Evolutionary conservation across 352 stramenopile species (phyloP).

Genomic region (Phytophthora europaea): DNA sequence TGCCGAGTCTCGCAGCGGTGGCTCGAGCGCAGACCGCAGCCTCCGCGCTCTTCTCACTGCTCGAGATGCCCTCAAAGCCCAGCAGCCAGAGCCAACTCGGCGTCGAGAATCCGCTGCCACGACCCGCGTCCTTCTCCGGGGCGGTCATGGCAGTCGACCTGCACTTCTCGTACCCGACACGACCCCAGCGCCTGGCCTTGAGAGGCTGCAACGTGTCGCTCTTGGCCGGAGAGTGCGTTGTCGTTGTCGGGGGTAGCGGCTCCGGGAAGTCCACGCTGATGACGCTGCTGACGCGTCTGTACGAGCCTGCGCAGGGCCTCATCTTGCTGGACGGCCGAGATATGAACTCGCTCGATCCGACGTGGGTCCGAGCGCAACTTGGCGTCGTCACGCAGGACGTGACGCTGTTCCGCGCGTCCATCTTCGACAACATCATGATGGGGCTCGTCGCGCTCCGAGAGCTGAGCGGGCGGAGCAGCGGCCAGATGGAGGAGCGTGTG

Average conservation of each 20-base stretch:
- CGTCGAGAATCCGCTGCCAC: conserved; percentile 21
- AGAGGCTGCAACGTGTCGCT: conserved; percentile 42
- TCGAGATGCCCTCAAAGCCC: conserved; percentile 16
- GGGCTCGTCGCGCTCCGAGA: conserved; percentile 37
- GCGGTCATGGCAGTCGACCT: conserved; percentile 32
- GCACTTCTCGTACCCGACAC: conserved; percentile 33
- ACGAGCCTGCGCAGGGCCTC: conserved; percentile 35
- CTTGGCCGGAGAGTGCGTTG: conserved; percentile 51
- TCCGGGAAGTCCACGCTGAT: conserved; percentile 45
- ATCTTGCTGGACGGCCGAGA: conserved; percentile 55
- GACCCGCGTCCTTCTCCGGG: conserved; percentile 12
- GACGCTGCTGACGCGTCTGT: conserved; percentile 43
- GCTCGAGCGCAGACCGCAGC: conserved; percentile 9
- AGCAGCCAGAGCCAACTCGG: conserved; percentile 2
- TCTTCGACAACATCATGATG: conserved; percentile 69
- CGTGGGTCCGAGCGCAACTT: conserved; percentile 49
- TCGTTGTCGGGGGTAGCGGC: conserved; percentile 49
- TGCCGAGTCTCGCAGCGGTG: conserved; percentile 23
- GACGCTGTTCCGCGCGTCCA: conserved; percentile 55
- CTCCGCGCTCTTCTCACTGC: conserved; percentile 30
- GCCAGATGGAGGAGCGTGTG: conserved; percentile 66
- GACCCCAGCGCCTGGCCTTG: conserved; percentile 29
- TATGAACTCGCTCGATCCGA: conserved; percentile 42
- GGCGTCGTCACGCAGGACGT: conserved; percentile 47
- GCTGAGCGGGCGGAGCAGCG: conserved; percentile 44